These are phyloP conservation scores for Saccharomycopsis sp. DNA, from an alignment of 805 yeast species.

Conservation along the genomic window DNA sequence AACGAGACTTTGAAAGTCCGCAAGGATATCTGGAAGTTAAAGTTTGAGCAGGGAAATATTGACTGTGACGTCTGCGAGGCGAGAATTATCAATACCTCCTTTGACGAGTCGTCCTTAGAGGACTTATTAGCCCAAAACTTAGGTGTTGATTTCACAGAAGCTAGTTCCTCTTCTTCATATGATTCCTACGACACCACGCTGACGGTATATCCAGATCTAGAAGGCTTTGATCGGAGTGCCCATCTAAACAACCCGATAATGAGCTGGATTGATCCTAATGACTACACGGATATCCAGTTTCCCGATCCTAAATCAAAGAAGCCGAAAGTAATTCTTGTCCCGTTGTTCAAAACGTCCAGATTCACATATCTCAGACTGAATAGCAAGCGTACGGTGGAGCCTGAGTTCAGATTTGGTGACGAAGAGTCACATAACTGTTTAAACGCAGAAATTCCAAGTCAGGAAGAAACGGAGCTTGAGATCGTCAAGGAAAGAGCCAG, in stretches of 20 bases:
- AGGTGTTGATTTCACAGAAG: conserved; percentile 24
- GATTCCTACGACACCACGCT: conserved; percentile 23
- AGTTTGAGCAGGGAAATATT: conserved; percentile 61
- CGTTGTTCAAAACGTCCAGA: conserved; percentile 48
- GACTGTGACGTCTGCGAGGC: conserved; percentile 65
- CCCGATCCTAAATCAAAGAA: conserved; percentile 34
- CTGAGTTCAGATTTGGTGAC: conserved; percentile 52
- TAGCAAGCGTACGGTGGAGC: conserved; percentile 36
- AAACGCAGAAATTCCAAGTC: conserved; percentile 45
- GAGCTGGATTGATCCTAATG: conserved; percentile 72
- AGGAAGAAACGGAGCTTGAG: conserved; percentile 42
- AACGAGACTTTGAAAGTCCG: conserved; percentile 40
- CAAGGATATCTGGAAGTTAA: conserved; percentile 44
- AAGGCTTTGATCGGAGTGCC: conserved; percentile 27
- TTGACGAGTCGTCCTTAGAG: conserved; percentile 47
- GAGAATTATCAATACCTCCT: conserved; percentile 56
- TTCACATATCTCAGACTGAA: conserved; percentile 54
- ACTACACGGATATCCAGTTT: conserved; percentile 63
- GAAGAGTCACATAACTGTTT: conserved; percentile 48
- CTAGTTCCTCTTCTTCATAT: conserved; percentile 19
- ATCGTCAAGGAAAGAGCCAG: conserved; percentile 36
- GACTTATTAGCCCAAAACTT: conserved; percentile 33
- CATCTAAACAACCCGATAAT: not conserved
- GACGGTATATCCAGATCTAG: conserved; percentile 18
- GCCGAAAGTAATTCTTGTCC: conserved; percentile 40